A percentile compares a stretch with the other conserved stretches of the same genome.
These are phyloP conservation scores for Ophiostoma novo-ulmi DNA, from an alignment of 2,329 filamentous ascomycete genomes.

Conservation along the genomic window DNA sequence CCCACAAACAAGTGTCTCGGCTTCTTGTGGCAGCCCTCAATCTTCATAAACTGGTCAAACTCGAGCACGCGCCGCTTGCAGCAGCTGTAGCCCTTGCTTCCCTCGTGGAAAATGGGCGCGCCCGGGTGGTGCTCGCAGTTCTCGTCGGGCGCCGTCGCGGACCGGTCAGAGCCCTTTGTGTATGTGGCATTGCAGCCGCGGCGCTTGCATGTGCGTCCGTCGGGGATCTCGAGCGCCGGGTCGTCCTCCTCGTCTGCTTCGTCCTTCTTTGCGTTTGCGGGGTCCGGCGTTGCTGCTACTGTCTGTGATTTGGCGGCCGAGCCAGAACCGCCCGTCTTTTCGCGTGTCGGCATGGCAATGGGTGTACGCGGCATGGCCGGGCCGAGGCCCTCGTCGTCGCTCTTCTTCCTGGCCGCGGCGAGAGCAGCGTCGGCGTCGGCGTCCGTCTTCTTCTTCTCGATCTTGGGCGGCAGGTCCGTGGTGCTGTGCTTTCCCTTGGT, in stretches of 20 bases:
- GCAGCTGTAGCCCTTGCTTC: slow-evolving; percentile 95
- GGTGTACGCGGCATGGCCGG: slow-evolving; percentile 38
- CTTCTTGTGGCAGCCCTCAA: slow-evolving; percentile 83
- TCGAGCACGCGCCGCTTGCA: slow-evolving; percentile 93
- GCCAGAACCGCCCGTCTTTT: neutral
- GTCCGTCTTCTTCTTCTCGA: slow-evolving; percentile 54
- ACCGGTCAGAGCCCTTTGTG: slow-evolving; percentile 47
- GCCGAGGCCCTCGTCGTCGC: slow-evolving; percentile 28
- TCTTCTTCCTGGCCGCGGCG: neutral
- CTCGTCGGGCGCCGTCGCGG: slow-evolving; percentile 57
- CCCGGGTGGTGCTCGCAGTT: slow-evolving; percentile 86
- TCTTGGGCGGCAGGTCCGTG: slow-evolving; percentile 62
- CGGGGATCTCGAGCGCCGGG: slow-evolving; percentile 63
- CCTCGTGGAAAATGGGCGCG: slow-evolving; percentile 90
- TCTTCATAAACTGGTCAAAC: slow-evolving; percentile 97
- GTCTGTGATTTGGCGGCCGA: slow-evolving; percentile 31
- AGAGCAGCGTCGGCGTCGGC: slow-evolving; percentile 50
- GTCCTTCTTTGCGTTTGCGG: slow-evolving; percentile 42
- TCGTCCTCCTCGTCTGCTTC: slow-evolving; percentile 79
- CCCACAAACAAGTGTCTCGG: slow-evolving; percentile 78
- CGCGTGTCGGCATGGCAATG: slow-evolving; percentile 42
- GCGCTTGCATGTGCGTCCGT: slow-evolving; percentile 71
- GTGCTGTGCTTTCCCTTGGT: slow-evolving; percentile 89
- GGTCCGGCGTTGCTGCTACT: neutral
- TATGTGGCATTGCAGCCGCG: slow-evolving; percentile 67